Evolutionary conservation across 306 rosid genomes (phyloP).

Genomic region (Cyamopsis tetragonoloba): DNA sequence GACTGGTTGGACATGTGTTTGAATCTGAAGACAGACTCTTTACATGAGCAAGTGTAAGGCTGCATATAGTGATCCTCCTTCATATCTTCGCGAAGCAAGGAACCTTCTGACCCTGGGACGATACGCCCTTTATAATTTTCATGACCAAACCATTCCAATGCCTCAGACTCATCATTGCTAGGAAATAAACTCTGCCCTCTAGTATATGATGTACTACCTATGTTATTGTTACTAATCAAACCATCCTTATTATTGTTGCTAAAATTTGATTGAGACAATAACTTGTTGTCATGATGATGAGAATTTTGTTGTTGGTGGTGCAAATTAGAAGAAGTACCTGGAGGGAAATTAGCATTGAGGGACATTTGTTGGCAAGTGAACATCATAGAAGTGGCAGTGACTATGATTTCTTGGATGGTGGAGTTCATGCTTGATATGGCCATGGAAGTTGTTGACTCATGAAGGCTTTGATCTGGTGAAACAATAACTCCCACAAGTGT

Average conservation of each 20-base stretch:
- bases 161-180: slow-evolving; percentile 30
- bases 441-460: slow-evolving; percentile 35
- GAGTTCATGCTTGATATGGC: slow-evolving; percentile 53
- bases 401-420: slow-evolving; percentile 68
- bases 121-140: too few species aligned
- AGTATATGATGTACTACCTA: slow-evolving; percentile 8
- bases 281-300: background rate
- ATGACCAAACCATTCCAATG: slow-evolving; percentile 48
- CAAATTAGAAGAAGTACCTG: slow-evolving; percentile 29
- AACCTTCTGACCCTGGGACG: too few species aligned
- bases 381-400: slow-evolving; percentile 73
- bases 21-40: too few species aligned
- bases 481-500: slow-evolving; percentile 47
- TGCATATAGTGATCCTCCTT: too few species aligned
- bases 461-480: slow-evolving; percentile 34
- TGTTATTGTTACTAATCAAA: slow-evolving; percentile 1
- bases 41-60: too few species aligned
- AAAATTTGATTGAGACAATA: slow-evolving; percentile 24
- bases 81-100: too few species aligned
- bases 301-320: slow-evolving; percentile 15
- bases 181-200: slow-evolving; percentile 33
- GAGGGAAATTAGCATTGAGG: slow-evolving; percentile 17
- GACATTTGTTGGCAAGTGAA: slow-evolving; percentile 62
- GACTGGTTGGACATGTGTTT: too few species aligned
- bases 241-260: background rate